Conservation (phyloP, 352 stramenopile genomes). For the Phytophthora agathidicida region DNA sequence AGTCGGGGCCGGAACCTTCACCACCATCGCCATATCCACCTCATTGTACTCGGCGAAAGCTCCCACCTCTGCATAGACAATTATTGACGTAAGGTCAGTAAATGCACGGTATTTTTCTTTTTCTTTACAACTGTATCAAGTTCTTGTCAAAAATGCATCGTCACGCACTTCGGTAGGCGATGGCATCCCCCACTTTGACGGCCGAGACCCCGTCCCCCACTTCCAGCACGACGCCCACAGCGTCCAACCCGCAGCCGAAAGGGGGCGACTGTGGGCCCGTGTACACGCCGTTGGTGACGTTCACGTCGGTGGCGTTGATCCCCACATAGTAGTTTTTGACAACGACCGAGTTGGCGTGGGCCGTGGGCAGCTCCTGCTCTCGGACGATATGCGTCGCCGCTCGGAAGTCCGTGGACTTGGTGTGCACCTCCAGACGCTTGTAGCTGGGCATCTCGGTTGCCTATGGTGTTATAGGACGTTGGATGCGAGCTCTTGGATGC, state of each 20-base stretch:
- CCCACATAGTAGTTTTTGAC: slow-evolving; percentile 54
- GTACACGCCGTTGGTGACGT: slow-evolving; percentile 59
- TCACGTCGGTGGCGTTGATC: slow-evolving; percentile 62
- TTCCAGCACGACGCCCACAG: slow-evolving; percentile 42
- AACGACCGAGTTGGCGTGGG: slow-evolving; percentile 30
- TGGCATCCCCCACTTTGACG: slow-evolving; percentile 46
- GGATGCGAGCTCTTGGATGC: slow-evolving; percentile 18
- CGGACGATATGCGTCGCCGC: slow-evolving; percentile 43
- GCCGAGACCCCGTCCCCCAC: slow-evolving; percentile 47
- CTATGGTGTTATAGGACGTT: too few relatives aligned
- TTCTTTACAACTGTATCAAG: too few relatives aligned
- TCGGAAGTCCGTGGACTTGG: slow-evolving; percentile 49
- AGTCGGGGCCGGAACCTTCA: slow-evolving; percentile 32
- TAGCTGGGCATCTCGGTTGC: slow-evolving; percentile 36
- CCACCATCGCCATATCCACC: slow-evolving; percentile 33
- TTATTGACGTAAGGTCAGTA: too few relatives aligned
- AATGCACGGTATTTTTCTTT: too few relatives aligned
- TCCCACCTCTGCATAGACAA: slow-evolving; percentile 37
- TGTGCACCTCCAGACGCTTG: slow-evolving; percentile 50
- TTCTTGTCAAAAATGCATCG: too few relatives aligned
- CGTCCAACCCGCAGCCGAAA: slow-evolving; percentile 53
- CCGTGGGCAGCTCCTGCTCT: slow-evolving; percentile 30
- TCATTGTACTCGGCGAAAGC: slow-evolving; percentile 62
- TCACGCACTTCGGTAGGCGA: slow-evolving; percentile 51
- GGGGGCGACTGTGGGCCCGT: slow-evolving; percentile 34